phyloP scores from a whole-genome alignment of 2,329 filamentous ascomycete species.

The Diaporthe ilicicola region DNA sequence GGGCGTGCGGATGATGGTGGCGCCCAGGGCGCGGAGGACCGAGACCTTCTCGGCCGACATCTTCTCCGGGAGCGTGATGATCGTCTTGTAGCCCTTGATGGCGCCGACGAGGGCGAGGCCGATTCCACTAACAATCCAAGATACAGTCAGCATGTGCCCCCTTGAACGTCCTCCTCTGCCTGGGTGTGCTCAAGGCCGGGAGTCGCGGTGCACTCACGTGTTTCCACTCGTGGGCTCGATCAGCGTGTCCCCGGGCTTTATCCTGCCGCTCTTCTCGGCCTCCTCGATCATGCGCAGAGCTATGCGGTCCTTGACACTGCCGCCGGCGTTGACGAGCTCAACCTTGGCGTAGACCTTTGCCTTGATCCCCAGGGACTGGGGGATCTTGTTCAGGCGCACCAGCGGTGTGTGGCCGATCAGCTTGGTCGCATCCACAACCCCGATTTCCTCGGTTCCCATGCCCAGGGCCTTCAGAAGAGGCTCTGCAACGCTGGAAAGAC shows the following conservation, averaged over 20 bases:
- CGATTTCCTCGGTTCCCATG: constrained; percentile 25
- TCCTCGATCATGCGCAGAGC: constrained; percentile 97
- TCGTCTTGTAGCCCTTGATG: constrained; percentile 97
- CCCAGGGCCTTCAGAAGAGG: constrained; percentile 10
- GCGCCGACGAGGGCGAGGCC: constrained; percentile 92
- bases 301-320: constrained; percentile 94
- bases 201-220: constrained; percentile 64
- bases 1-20: constrained; percentile 96
- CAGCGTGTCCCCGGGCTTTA: constrained; percentile 95
- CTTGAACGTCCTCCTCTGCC: not conserved
- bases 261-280: constrained; percentile 88
- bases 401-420: constrained; percentile 97
- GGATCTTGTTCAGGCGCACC: constrained; percentile 91
- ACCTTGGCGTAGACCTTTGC: constrained; percentile 90
- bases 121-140: constrained; percentile 68
- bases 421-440: constrained; percentile 74
- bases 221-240: constrained; percentile 99
- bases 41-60: constrained; percentile 99
- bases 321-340: constrained; percentile 93
- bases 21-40: constrained; percentile 90
- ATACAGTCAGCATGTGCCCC: constrained; percentile 39
- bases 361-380: constrained; percentile 88
- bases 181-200: constrained; percentile 27
- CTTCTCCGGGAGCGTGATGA: constrained; percentile 98
- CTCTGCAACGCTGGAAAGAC: constrained; percentile 14